A percentile compares a stretch with the other conserved stretches of the same genome.
phyloP scores from a whole-genome alignment of 768 basidiomycete genomes.

The Mycena chlorophos region DNA sequence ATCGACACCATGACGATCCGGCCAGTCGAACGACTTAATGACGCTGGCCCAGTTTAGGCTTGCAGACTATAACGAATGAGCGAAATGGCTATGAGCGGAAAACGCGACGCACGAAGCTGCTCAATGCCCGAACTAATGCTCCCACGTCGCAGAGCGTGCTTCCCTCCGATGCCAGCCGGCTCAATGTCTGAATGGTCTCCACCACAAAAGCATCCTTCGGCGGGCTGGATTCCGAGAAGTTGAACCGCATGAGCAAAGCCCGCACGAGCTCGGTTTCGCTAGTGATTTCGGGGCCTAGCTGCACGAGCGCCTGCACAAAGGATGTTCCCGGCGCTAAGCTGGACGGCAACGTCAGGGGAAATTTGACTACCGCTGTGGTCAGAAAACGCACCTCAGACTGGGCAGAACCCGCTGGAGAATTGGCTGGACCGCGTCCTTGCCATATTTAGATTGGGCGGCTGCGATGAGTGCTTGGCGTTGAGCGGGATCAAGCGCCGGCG shows the following conservation, averaged over 20 bases:
- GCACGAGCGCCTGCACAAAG: conserved; percentile 72
- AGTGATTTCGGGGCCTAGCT: conserved; percentile 79
- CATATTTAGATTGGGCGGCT: conserved; percentile 78
- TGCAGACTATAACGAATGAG: conserved; percentile 47
- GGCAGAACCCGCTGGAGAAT: conserved; percentile 75
- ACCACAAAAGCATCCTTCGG: conserved; percentile 70
- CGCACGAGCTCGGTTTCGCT: conserved; percentile 69
- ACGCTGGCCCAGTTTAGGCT: conserved; percentile 78
- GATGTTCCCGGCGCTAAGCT: conserved; percentile 70
- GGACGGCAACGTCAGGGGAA: conserved; percentile 20
- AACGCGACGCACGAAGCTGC: conserved; percentile 62
- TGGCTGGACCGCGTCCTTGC: conserved; percentile 70
- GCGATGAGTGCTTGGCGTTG: conserved; percentile 77
- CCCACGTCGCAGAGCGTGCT: conserved; percentile 72
- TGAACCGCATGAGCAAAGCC: conserved; percentile 72
- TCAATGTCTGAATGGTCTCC: conserved; percentile 69
- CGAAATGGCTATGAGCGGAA: neutral
- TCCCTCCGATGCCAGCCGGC: conserved; percentile 72
- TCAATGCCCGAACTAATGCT: conserved; percentile 68
- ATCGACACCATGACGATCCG: conserved; percentile 82
- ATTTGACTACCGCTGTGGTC: too few relatives aligned
- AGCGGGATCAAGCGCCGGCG: conserved; percentile 66
- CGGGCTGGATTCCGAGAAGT: conserved; percentile 68
- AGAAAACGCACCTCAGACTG: conserved; percentile 63
- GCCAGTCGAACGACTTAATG: conserved; percentile 83